phyloP scores from a whole-genome alignment of 148 eudicot genomes.

The Silene latifolia region DNA sequence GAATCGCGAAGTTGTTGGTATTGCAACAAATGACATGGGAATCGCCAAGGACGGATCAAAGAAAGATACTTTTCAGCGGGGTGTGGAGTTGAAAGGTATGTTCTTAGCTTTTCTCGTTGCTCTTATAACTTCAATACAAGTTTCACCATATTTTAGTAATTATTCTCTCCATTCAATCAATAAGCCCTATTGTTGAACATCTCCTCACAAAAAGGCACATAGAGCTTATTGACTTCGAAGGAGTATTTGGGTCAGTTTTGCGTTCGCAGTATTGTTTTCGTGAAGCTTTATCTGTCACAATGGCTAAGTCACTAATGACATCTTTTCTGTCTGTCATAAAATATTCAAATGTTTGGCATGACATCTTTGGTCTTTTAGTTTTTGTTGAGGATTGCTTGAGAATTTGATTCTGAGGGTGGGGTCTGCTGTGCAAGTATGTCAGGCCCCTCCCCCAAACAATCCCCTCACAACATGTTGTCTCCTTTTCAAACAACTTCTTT shows the following conservation, averaged over 20 bases:
- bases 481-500: background rate
- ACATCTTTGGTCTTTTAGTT: background rate
- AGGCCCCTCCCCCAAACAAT: background rate
- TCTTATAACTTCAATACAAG: background rate
- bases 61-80: slow-evolving; percentile 83
- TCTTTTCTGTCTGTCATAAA: background rate
- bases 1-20: slow-evolving; percentile 63
- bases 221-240: too few species aligned
- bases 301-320: background rate
- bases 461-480: background rate
- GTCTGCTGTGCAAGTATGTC: background rate
- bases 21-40: slow-evolving; percentile 98
- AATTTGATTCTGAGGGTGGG: background rate
- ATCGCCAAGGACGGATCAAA: slow-evolving; percentile 73
- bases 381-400: background rate
- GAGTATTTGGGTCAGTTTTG: background rate
- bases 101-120: slow-evolving; percentile 1
- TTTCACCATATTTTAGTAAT: background rate
- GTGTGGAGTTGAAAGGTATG: slow-evolving; percentile 85
- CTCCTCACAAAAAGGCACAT: too few species aligned
- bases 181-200: background rate
- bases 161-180: background rate
- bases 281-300: background rate
- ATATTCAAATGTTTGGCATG: background rate
- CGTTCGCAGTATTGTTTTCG: background rate